Conservation (phyloP, 139 green algal species). For the Closterium sp. region DNA sequence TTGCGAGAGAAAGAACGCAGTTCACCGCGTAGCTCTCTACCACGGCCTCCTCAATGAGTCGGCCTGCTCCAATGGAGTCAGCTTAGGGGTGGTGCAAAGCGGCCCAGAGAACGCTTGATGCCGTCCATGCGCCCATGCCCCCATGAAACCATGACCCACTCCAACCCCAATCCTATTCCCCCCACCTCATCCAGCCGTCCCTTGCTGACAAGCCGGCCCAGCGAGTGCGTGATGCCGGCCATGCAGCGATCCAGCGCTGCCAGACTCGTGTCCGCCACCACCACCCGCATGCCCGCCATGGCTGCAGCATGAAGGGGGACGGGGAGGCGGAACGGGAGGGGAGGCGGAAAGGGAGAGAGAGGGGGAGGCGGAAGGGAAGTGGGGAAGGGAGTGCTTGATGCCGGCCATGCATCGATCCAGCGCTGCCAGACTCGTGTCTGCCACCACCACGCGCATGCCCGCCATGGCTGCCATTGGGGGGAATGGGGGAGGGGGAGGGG, state of each 20-base stretch:
- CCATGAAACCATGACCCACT: neutral
- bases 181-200: neutral
- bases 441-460: neutral
- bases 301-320: neutral
- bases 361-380: too few species aligned
- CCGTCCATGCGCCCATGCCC: too few species aligned
- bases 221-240: neutral
- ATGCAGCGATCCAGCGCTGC: neutral
- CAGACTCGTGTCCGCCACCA: neutral
- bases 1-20: too few species aligned
- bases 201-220: neutral
- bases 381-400: too few species aligned
- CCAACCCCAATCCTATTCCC: neutral
- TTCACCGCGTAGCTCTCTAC: neutral
- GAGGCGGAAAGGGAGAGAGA: too few species aligned
- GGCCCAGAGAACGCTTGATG: too few species aligned
- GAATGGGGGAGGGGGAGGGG: too few species aligned
- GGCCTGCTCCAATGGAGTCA: neutral
- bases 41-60: neutral
- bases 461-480: neutral
- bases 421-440: neutral
- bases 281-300: neutral
- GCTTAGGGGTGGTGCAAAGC: neutral
- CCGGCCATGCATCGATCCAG: neutral
- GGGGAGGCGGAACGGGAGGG: neutral